Percentiles rank a stretch among this genome's conserved stretches.
Evolutionary conservation across 1,284 basidiomycete genomes (phyloP).

Genomic region (Boletus mariae): DNA sequence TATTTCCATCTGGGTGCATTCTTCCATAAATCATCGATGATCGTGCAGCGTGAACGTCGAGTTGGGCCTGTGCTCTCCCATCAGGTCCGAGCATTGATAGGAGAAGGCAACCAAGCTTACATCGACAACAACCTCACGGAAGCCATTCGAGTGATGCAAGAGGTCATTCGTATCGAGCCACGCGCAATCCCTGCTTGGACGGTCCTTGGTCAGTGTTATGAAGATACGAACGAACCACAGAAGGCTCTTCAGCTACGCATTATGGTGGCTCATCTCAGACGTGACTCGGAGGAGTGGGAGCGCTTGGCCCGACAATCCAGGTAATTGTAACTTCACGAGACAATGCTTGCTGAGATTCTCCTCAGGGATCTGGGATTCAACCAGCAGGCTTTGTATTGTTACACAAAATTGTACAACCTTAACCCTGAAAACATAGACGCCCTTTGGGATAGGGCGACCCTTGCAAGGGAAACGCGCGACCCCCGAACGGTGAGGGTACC

Average conservation of each 20-base stretch:
- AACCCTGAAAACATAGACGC: conserved; percentile 82
- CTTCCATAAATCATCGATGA: conserved; percentile 30
- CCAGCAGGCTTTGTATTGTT: conserved; percentile 91
- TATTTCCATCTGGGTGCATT: not conserved
- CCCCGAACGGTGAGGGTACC: conserved; percentile 51
- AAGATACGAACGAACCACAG: conserved; percentile 62
- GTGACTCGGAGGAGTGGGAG: conserved; percentile 87
- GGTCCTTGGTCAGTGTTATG: conserved; percentile 78
- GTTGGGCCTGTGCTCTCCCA: conserved; percentile 65
- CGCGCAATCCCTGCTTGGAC: conserved; percentile 83
- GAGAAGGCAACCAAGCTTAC: conserved; percentile 86
- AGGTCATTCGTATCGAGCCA: conserved; percentile 93
- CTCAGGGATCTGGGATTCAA: conserved; percentile 64
- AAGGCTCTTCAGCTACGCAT: conserved; percentile 83
- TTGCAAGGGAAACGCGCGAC: conserved; percentile 77
- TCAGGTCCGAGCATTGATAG: conserved; percentile 79
- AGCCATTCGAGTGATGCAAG: conserved; percentile 80
- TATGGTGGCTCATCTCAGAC: conserved; percentile 85
- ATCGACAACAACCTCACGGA: conserved; percentile 66
- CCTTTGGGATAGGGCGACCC: conserved; percentile 85
- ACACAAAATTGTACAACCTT: conserved; percentile 76
- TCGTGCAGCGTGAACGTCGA: conserved; percentile 35
- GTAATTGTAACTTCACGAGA: conserved; percentile 35
- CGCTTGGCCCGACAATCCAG: conserved; percentile 72
- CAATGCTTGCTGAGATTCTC: conserved; percentile 39